These are phyloP conservation scores for Phytopythium cucurbitacearum DNA, from an alignment of 352 stramenopile genomes.

Conservation along the genomic window DNA sequence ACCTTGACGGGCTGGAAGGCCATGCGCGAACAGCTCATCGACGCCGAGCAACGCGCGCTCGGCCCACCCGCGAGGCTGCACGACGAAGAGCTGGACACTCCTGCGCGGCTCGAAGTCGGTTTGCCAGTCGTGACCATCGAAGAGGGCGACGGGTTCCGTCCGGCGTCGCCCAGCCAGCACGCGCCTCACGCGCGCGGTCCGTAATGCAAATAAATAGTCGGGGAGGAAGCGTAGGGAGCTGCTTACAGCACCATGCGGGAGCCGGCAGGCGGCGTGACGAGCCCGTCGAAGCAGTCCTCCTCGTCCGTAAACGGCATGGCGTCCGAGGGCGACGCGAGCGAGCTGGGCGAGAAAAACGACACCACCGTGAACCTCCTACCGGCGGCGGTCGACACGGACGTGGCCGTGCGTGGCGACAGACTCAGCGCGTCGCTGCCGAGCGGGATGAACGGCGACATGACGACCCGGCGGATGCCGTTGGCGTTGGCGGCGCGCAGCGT, in stretches of 20 bases:
- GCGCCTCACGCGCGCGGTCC: slow-evolving; percentile 8
- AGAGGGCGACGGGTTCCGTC: slow-evolving; percentile 32
- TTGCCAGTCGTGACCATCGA: slow-evolving; percentile 14
- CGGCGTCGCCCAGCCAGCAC: slow-evolving; percentile 24
- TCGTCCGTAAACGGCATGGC: slow-evolving; percentile 5
- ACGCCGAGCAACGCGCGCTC: slow-evolving; percentile 15
- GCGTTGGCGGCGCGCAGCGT: slow-evolving; percentile 9
- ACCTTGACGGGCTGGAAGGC: slow-evolving; percentile 43
- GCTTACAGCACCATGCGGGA: not conserved
- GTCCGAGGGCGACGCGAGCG: slow-evolving; percentile 2
- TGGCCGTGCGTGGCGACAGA: no score
- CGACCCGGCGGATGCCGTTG: slow-evolving; percentile 5
- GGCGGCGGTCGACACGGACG: no score
- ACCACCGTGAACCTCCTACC: not conserved
- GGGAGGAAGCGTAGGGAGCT: no score
- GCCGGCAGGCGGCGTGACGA: slow-evolving; percentile 3
- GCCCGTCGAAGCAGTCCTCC: slow-evolving; percentile 4
- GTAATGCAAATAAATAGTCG: slow-evolving; percentile 5
- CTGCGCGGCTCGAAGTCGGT: not conserved
- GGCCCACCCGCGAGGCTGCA: not conserved
- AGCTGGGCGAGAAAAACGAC: slow-evolving; percentile 4
- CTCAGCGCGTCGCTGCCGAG: not conserved
- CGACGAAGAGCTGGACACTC: not conserved
- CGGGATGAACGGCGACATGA: slow-evolving; percentile 1
- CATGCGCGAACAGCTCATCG: slow-evolving; percentile 45